Conservation (phyloP, 768 basidiomycete species). For the Psilocybe cyanescens region DNA sequence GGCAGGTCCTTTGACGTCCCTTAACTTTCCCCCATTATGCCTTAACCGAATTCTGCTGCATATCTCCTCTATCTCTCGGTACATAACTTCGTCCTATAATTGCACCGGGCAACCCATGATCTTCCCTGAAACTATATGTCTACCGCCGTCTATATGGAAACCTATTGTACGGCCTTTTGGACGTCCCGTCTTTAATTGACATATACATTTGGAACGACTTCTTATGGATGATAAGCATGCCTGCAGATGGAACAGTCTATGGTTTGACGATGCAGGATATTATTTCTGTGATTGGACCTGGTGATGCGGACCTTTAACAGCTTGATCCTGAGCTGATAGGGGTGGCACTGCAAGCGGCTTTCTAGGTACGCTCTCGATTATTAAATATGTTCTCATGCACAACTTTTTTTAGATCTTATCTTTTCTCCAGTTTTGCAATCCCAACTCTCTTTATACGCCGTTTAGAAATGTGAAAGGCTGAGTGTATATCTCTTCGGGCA, state of each 20-base stretch:
- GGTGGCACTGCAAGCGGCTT: not conserved
- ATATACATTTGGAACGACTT: not conserved
- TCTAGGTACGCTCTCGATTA: not conserved
- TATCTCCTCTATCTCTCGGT: too few species aligned
- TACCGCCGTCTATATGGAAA: not conserved
- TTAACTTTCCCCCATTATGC: not conserved
- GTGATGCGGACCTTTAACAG: not conserved
- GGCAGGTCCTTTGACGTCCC: not conserved
- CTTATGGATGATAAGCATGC: not conserved
- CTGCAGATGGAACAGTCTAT: not conserved
- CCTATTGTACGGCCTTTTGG: not conserved
- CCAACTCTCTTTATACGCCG: not conserved
- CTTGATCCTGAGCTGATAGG: not conserved
- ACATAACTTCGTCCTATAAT: too few species aligned
- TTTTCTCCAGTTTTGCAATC: not conserved
- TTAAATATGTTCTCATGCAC: not conserved
- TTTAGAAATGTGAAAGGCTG: not conserved
- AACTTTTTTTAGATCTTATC: not conserved
- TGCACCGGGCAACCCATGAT: not conserved
- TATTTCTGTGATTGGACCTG: not conserved
- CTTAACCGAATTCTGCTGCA: not conserved
- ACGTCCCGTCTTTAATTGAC: not conserved
- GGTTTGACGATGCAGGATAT: not conserved
- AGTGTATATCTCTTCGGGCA: not conserved
- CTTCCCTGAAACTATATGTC: not conserved